These are phyloP conservation scores for Phaeosphaeriaceae sp. DNA, from an alignment of 2,329 filamentous ascomycete species.

Conservation along the genomic window DNA sequence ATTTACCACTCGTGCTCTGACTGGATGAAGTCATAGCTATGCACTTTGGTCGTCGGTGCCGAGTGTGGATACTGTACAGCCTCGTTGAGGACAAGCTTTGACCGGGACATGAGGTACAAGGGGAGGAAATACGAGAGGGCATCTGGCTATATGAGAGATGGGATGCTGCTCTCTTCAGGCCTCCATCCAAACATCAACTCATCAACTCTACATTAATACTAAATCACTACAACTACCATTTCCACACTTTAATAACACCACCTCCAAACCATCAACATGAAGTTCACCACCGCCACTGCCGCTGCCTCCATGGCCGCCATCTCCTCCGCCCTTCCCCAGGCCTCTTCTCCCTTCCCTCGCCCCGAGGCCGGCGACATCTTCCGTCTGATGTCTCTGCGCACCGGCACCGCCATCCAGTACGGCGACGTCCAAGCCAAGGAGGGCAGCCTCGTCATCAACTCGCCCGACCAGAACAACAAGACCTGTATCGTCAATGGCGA, in stretches of 20 bases:
- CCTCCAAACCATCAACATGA: slow-evolving; percentile 34
- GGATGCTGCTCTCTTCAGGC: slow-evolving; percentile 4
- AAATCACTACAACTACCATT: not conserved
- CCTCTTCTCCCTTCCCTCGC: slow-evolving; percentile 21
- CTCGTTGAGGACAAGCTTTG: slow-evolving; percentile 4
- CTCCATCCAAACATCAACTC: slow-evolving; percentile 8
- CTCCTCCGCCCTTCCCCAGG: slow-evolving; percentile 33
- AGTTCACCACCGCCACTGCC: slow-evolving; percentile 35
- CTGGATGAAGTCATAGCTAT: slow-evolving; percentile 14
- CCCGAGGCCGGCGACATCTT: slow-evolving; percentile 51
- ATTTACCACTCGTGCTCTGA: slow-evolving; percentile 6
- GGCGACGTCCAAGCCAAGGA: slow-evolving; percentile 54
- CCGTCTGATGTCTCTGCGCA: slow-evolving; percentile 58
- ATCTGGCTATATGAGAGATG: slow-evolving; percentile 8
- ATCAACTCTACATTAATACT: not conserved
- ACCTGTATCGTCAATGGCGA: slow-evolving; percentile 49
- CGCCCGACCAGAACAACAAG: slow-evolving; percentile 53
- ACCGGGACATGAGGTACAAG: slow-evolving; percentile 6
- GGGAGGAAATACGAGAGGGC: slow-evolving; percentile 4
- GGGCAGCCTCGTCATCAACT: slow-evolving; percentile 54
- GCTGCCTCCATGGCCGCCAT: slow-evolving; percentile 29
- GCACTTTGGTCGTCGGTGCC: slow-evolving; percentile 9
- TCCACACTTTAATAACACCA: slow-evolving; percentile 7
- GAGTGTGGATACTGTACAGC: slow-evolving; percentile 4
- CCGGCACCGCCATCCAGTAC: slow-evolving; percentile 59